Evolutionary conservation across 176 grass and related monocot genomes (phyloP).

Genomic region (Zizania latifolia): DNA sequence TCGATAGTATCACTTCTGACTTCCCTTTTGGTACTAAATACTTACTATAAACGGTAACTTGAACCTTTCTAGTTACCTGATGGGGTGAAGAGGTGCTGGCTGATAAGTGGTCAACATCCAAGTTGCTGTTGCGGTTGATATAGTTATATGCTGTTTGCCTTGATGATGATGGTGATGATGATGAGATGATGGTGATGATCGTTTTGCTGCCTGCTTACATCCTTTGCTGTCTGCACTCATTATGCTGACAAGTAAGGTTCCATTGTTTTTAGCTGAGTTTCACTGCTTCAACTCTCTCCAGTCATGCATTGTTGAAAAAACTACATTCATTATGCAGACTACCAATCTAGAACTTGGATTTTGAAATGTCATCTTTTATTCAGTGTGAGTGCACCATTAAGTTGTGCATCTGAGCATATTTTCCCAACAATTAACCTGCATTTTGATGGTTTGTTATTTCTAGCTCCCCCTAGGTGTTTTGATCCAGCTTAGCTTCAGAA

Average conservation of each 20-base stretch:
- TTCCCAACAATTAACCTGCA: neutral
- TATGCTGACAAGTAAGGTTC: constrained; percentile 53
- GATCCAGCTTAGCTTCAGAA: neutral
- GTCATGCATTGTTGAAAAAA: neutral
- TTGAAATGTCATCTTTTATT: neutral
- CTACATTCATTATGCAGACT: neutral
- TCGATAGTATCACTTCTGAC: constrained; percentile 21
- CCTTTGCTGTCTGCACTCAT: constrained; percentile 37
- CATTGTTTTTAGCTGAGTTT: constrained; percentile 22
- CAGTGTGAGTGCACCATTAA: neutral
- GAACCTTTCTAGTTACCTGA: constrained; percentile 66
- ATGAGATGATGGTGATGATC: constrained; percentile 33
- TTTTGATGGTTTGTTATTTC: neutral
- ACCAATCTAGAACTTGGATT: neutral
- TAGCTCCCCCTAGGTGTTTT: neutral
- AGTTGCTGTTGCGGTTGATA: constrained; percentile 57
- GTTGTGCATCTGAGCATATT: neutral
- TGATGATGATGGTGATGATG: constrained; percentile 53
- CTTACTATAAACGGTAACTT: constrained; percentile 42
- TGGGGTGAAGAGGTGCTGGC: constrained; percentile 51
- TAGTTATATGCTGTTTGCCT: constrained; percentile 47
- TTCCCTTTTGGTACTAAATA: constrained; percentile 21
- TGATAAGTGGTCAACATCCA: constrained; percentile 47
- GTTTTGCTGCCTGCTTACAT: constrained; percentile 22
- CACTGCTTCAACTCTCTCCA: neutral